These are phyloP conservation scores for Aspergillus floridensis DNA, from an alignment of 2,329 filamentous ascomycete genomes.

Conservation along the genomic window DNA sequence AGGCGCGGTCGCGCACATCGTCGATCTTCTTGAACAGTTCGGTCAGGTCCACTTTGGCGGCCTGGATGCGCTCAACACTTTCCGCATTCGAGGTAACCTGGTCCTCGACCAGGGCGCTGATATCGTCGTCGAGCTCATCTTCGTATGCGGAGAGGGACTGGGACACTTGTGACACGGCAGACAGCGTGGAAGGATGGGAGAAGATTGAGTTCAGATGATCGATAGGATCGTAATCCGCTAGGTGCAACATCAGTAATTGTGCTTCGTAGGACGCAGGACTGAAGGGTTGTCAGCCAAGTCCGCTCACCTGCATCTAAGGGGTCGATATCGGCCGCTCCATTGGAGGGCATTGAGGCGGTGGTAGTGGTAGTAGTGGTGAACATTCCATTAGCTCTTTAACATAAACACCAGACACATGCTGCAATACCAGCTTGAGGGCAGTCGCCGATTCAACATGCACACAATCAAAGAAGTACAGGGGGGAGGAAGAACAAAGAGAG, in stretches of 20 bases:
- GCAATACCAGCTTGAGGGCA: constrained; percentile 8
- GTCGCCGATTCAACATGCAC: constrained; percentile 7
- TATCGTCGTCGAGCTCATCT: constrained; percentile 76
- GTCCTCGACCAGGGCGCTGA: constrained; percentile 66
- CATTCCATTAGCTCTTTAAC: constrained; percentile 35
- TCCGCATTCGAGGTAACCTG: constrained; percentile 85
- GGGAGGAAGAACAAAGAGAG: neutral
- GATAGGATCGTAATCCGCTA: constrained; percentile 86
- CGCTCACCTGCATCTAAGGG: constrained; percentile 46
- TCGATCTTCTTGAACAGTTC: constrained; percentile 94
- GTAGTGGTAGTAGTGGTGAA: constrained; percentile 29
- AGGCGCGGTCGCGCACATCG: constrained; percentile 80
- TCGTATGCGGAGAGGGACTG: constrained; percentile 70
- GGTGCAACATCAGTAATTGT: constrained; percentile 5
- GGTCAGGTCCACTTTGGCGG: constrained; percentile 83
- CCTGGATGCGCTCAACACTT: constrained; percentile 86
- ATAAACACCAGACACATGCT: constrained; percentile 25
- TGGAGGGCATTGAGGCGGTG: constrained; percentile 36
- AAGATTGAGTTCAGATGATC: constrained; percentile 92
- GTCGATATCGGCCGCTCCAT: constrained; percentile 38
- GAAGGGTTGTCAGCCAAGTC: neutral
- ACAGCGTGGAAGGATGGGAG: constrained; percentile 79
- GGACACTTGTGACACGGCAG: constrained; percentile 73
- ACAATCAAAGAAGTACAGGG: neutral
- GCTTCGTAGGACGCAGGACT: neutral